Conservation (phyloP, 1,284 basidiomycete species). For the Anthracocystis walkeri region DNA sequence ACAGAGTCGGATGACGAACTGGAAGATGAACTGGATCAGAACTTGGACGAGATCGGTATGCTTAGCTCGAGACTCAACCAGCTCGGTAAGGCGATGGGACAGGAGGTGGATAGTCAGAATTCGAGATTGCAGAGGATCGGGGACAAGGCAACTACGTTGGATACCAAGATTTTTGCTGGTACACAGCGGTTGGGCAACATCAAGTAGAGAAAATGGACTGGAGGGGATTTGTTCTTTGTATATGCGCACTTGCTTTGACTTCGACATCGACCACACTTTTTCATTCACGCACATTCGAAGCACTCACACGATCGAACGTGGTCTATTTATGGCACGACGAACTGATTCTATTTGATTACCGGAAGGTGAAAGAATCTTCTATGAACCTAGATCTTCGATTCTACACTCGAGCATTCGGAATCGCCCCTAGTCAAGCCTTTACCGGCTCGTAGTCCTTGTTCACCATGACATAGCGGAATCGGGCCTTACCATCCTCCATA, state of each 20-base stretch:
- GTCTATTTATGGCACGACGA: neutral
- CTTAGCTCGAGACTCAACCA: slow-evolving; percentile 85
- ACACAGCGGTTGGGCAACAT: slow-evolving; percentile 65
- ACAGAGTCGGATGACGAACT: slow-evolving; percentile 93
- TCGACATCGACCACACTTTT: neutral
- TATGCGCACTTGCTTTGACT: neutral
- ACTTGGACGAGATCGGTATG: slow-evolving; percentile 87
- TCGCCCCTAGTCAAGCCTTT: slow-evolving; percentile 14
- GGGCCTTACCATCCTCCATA: slow-evolving; percentile 58
- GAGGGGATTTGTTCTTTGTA: neutral
- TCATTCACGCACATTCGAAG: neutral
- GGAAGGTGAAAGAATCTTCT: neutral
- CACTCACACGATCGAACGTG: neutral
- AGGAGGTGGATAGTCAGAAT: slow-evolving; percentile 66
- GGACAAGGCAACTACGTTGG: slow-evolving; percentile 65
- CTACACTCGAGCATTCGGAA: neutral
- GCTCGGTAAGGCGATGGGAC: slow-evolving; percentile 84
- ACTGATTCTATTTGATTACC: slow-evolving; percentile 3
- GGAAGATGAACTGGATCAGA: slow-evolving; percentile 83
- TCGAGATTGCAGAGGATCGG: slow-evolving; percentile 60
- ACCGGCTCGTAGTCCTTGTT: slow-evolving; percentile 67
- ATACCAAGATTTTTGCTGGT: slow-evolving; percentile 66
- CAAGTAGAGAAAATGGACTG: slow-evolving; percentile 26
- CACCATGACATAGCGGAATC: slow-evolving; percentile 72
- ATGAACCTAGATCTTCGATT: neutral